Evolutionary conservation across 805 yeast genomes (phyloP), one percentile per base, ranked within the genome.

Genomic region (Barnettozyma vustinii): DNA sequence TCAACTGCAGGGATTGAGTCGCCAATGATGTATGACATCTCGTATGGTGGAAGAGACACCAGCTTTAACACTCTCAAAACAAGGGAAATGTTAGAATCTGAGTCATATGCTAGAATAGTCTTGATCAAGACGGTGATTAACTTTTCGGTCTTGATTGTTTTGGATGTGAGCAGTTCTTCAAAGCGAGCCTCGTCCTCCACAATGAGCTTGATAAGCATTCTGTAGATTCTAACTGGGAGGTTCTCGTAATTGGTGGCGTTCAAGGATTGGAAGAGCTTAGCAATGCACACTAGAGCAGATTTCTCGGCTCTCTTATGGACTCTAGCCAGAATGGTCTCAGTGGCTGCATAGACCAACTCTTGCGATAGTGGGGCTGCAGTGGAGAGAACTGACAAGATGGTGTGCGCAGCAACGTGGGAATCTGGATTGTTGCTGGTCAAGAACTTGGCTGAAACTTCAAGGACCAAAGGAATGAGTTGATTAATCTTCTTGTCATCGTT

Each of bases 401-500:
- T 86, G 64, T 87, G 92, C 2, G 92, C 89, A 18, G 96, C 84
- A 51, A 88, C 75, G 63, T 87, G 94, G 45, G 83, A 75, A 58
- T 88, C 95, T 9, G 71, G 67, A 48, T 67, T 68, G 12, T 67
- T 50, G 7, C 80, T 70, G 2, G 69, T 67, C 52, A 84, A 66
- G 37, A 86, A 66, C 48, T 73, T 70, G 18, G 85, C 87, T 15
- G 81, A 69, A 1, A 75, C 68, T 59, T 82, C 84, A 55, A 87
- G 69, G 16, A 83, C 66, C 3, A 75, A 57, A 4, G 90, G 87
- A 37, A 83, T 72, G 21, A 74, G 61, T 19, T 71, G 73, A 42
- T 76, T 72, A 42, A 84, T 66, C 44, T 68, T 74, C 9, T 66
- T 67, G 27, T 63, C 70, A 45, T 70, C 66, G 16, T 60, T 66